Evolutionary conservation across 345 rosid species (phyloP), one percentile per base, ranked within the genome.

Genomic region (Noccaea bulbosa): DNA sequence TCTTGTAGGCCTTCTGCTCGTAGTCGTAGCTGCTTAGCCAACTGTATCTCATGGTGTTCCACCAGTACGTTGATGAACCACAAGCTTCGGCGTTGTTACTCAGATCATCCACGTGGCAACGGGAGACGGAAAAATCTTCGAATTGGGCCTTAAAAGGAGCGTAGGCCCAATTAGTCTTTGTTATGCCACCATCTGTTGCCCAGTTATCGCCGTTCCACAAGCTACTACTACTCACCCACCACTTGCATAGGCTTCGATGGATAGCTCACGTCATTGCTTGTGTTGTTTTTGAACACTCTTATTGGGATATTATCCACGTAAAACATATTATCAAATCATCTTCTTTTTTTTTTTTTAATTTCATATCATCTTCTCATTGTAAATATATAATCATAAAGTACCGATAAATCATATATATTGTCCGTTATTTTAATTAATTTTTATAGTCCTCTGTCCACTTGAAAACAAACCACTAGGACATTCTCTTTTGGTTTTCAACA

Each of bases 151-250:
- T 22, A 61, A 87, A 89, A 0, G 87, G 93, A 24, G 88, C 78
- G 4, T 75, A 11, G 11, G 63, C 75, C 90, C 88, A 85, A 60
- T 87, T 53, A 0, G 61, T 81, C 77, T 82, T 87, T 0, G 85
- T 64, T 30, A 39, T 56, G n/a, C 94, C 89, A 17, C 86, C 86
- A 2, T 83, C 83, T 3, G 86, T 85, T 20, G 85, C 90, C 96
- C 86, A 89, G 5, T 54, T 44, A 0, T 80, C 82, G 12, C 87
- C 92, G 15, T 89, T 61, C 89, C 88, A 89, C 66, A 87, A 43
- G 71, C 91, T 89, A 32, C 67, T 87, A n/a, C n/a, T n/a, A n/a
- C n/a, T n/a, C n/a, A n/a, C n/a, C n/a, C 52, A 69, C 74, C 30
- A 85, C 6, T 35, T 78, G 76, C 92, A 85, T 85, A 6, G 86